Base-by-base conservation (phyloP, 2,329 filamentous ascomycete genomes). In the Chrysosphaeria jannelii region DNA sequence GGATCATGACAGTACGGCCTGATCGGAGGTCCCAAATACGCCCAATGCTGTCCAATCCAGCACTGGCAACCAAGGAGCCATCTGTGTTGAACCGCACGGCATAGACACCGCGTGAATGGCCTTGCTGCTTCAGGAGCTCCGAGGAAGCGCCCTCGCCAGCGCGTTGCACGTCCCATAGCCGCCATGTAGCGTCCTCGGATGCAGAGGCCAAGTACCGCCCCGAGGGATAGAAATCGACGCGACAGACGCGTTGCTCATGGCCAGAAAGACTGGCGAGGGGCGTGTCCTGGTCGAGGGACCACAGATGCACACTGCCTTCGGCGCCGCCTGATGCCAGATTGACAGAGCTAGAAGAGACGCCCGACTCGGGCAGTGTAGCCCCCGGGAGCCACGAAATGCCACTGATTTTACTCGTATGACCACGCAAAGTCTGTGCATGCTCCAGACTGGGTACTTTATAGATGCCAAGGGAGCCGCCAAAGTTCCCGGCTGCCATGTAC, bases 161-260 rank as follows among this genome's bases (percentile, higher is more conserved):
- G 0, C 70, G 85, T 33, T 75, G 66, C 1, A 93, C 63, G 39
- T 93, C 81, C 81, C 85, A 97, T 16, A 97, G 51, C 21, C 81
- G 64, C 85, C 85, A 97, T 1, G 85, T 90, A 3, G 78, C 90
- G 39, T 97, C 85, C 36, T 85, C 85, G 0, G 78, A 90, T 5
- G 85, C 85, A 1, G 79, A 90, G 5, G 81, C 85, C 5, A 93
- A 51, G 37, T 81, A 93, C 30, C 58, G 58, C 4, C 81, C 81
- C 0, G 75, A 89, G 0, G 85, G 85, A 34, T 97, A 85, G 37
- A 93, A 90, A 28, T 90, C 85, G 8, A 89, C 69, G 27, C 81
- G 64, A 35, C 78, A 90, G 6, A 97, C 78, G 29, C 85, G 67
- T 25, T 71, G 72, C 4, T 60, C 66, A 38, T 97, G 85, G 1